These are phyloP conservation scores for Blastocystis sp. DNA, from an alignment of 352 stramenopile species.

Conservation along the genomic window DNA sequence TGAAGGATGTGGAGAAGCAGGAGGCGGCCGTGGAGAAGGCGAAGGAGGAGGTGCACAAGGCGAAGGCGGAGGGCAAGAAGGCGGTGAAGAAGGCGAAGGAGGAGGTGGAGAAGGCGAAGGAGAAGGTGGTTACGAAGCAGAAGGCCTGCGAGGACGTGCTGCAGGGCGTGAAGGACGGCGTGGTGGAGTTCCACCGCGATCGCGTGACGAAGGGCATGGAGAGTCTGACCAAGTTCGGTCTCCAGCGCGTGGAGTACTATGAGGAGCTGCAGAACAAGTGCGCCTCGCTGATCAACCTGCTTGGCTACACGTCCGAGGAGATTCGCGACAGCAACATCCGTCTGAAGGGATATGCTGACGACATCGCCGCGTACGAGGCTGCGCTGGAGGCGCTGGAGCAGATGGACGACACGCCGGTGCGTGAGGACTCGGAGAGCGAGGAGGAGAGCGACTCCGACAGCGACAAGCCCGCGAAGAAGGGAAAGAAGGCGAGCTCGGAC, in stretches of 20 bases:
- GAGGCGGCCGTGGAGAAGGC: conserved; percentile 38
- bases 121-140: conserved; percentile 29
- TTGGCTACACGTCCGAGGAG: conserved; percentile 41
- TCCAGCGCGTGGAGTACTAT: conserved; percentile 12
- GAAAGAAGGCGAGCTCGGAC: neutral
- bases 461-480: conserved; percentile 50
- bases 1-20: conserved; percentile 49
- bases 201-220: conserved; percentile 6
- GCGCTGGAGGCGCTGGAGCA: conserved; percentile 30
- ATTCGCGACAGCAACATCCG: conserved; percentile 13
- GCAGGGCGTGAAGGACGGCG: conserved; percentile 52
- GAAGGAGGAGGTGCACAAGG: conserved; percentile 43
- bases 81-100: conserved; percentile 52
- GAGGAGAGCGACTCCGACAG: conserved; percentile 26
- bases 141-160: conserved; percentile 36
- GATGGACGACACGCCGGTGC: neutral
- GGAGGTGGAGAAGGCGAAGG: conserved; percentile 54
- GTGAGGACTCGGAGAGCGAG: neutral
- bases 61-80: conserved; percentile 54
- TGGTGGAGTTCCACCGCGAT: conserved; percentile 47
- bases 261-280: conserved; percentile 46
- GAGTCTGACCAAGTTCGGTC: neutral
- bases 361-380: conserved; percentile 26
- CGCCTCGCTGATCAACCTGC: conserved; percentile 42
- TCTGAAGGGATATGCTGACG: conserved; percentile 15